These are phyloP conservation scores for Dactylis glomerata DNA, from an alignment of 176 grass and related monocot species.

Conservation along the genomic window DNA sequence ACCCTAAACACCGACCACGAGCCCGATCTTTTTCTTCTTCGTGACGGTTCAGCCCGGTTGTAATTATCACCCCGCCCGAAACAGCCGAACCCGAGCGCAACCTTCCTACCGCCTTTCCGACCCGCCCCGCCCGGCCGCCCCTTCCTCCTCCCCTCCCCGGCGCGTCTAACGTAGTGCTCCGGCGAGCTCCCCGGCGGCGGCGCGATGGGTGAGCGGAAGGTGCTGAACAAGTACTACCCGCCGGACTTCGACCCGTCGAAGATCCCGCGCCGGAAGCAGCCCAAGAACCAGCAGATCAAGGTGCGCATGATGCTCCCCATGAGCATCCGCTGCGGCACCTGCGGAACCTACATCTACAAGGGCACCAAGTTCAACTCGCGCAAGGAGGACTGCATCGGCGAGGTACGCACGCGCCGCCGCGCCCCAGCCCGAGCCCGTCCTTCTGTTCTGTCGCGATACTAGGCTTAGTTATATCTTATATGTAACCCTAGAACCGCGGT, in stretches of 20 bases:
- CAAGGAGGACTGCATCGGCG: slow-evolving; percentile 66
- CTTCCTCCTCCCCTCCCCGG: background rate
- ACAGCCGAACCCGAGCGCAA: background rate
- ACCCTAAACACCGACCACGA: background rate
- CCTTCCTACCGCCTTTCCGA: background rate
- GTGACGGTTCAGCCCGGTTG: background rate
- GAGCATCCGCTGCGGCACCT: slow-evolving; percentile 70
- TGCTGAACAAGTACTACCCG: slow-evolving; percentile 80
- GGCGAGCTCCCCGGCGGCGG: background rate
- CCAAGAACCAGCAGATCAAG: slow-evolving; percentile 73
- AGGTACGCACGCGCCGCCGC: slow-evolving; percentile 27
- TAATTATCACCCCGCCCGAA: background rate
- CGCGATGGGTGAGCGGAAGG: slow-evolving; percentile 57
- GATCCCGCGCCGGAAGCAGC: slow-evolving; percentile 63
- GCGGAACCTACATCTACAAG: slow-evolving; percentile 78
- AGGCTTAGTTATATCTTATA: background rate
- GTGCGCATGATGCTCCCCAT: slow-evolving; percentile 88
- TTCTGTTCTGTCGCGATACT: background rate
- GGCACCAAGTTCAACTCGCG: slow-evolving; percentile 90
- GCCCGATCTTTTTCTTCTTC: background rate
- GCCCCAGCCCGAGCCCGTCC: background rate
- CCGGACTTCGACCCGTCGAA: slow-evolving; percentile 72
- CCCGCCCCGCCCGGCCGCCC: background rate
- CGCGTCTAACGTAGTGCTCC: slow-evolving; percentile 21
- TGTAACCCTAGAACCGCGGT: background rate